Evolutionary conservation across 208 protist species (phyloP).

Genomic region (Sergeia podlipaevii): DNA sequence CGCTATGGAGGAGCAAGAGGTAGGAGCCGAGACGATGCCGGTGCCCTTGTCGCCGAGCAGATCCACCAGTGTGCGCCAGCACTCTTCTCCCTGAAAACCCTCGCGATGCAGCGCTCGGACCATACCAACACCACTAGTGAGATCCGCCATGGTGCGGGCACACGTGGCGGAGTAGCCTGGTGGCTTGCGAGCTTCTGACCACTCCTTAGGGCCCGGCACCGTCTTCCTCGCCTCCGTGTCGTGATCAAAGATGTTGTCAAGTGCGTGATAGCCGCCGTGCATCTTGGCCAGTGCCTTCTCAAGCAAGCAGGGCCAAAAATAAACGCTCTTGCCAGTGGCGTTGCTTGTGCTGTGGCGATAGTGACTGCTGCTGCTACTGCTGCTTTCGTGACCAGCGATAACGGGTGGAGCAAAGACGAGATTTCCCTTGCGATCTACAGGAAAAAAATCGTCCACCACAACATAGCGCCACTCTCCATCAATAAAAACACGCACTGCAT

Average conservation of each 20-base stretch:
- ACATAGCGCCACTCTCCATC: constrained; percentile 87
- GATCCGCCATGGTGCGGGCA: constrained; percentile 39
- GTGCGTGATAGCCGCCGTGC: constrained; percentile 65
- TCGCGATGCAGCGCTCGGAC: constrained; percentile 32
- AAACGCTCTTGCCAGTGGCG: constrained; percentile 12
- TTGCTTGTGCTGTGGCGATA: constrained; percentile 55
- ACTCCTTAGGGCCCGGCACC: not conserved
- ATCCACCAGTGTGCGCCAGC: constrained; percentile 37
- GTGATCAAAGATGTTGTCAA: constrained; percentile 33
- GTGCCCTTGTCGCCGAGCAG: constrained; percentile 14
- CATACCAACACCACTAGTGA: constrained; percentile 65
- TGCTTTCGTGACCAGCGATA: not conserved
- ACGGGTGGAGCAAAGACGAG: constrained; percentile 67
- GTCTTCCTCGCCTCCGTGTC: constrained; percentile 6
- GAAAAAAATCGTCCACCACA: constrained; percentile 84
- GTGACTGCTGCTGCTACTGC: constrained; percentile 14
- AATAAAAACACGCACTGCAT: constrained; percentile 57
- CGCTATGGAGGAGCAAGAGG: no score
- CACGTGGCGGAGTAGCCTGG: constrained; percentile 6
- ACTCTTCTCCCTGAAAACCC: constrained; percentile 35
- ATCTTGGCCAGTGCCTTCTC: constrained; percentile 89
- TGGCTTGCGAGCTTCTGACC: not conserved
- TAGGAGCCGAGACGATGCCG: constrained; percentile 1
- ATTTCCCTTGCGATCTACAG: constrained; percentile 53
- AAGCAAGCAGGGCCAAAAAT: constrained; percentile 77